These are phyloP conservation scores for Aspergillus viridinutans DNA, from an alignment of 2,329 filamentous ascomycete species.

Conservation along the genomic window DNA sequence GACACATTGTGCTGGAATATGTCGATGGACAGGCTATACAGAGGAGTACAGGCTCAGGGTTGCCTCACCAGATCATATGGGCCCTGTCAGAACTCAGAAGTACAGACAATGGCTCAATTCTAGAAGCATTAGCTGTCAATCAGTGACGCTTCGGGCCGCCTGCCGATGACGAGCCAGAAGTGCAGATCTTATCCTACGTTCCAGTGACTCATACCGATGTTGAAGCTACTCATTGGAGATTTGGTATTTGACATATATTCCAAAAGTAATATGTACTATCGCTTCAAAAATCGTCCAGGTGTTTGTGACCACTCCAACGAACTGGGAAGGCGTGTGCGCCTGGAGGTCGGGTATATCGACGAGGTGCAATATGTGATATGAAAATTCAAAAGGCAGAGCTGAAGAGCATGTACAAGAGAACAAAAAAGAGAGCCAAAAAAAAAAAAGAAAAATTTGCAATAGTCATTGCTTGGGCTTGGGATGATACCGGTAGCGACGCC, in stretches of 20 bases:
- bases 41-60: too few species aligned
- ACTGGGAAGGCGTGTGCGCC: neutral
- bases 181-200: too few species aligned
- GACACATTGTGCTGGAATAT: too few species aligned
- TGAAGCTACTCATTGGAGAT: neutral
- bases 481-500: slow-evolving; percentile 21
- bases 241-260: neutral
- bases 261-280: neutral
- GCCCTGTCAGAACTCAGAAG: too few species aligned
- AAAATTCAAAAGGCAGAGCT: neutral
- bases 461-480: neutral
- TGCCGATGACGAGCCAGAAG: too few species aligned
- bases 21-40: too few species aligned
- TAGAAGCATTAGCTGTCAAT: too few species aligned
- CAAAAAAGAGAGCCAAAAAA: neutral
- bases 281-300: neutral
- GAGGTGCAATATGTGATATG: neutral
- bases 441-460: neutral
- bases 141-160: too few species aligned
- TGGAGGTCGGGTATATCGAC: neutral
- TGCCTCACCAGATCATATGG: too few species aligned
- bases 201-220: neutral
- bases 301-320: neutral
- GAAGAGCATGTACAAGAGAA: neutral
- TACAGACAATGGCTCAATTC: too few species aligned